Evolutionary conservation across 108 stramenopile genomes (phyloP).

Genomic region (Skeletonema potamos): DNA sequence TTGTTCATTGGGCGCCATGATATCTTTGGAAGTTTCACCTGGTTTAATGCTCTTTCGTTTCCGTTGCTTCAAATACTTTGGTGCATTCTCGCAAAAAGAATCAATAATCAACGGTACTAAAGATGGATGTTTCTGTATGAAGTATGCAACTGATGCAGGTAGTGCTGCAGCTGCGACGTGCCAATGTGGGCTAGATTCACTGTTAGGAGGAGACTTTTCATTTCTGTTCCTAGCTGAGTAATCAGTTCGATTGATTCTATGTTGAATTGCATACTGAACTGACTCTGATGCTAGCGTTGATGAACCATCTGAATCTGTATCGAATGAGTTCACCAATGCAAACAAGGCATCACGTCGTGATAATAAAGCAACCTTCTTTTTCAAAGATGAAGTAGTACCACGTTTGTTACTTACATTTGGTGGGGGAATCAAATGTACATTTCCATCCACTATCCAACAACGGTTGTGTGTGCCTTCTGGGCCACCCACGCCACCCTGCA

Average conservation of each 20-base stretch:
- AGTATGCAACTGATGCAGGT: slow-evolving; percentile 39
- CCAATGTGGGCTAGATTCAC: slow-evolving; percentile 9
- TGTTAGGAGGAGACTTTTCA: background rate
- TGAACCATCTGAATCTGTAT: slow-evolving; percentile 1
- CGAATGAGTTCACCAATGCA: slow-evolving; percentile 10
- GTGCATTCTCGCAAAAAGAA: slow-evolving; percentile 37
- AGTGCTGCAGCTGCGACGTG: slow-evolving; percentile 34
- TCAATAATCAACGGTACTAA: slow-evolving; percentile 39
- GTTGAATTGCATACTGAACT: slow-evolving; percentile 45
- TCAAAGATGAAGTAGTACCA: background rate
- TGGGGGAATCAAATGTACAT: slow-evolving; percentile 54
- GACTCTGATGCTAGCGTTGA: slow-evolving; percentile 2
- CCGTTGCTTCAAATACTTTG: slow-evolving; percentile 13
- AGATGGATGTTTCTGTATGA: slow-evolving; percentile 19
- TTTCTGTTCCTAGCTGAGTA: background rate
- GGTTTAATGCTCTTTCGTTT: background rate
- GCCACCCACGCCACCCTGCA: slow-evolving; percentile 47
- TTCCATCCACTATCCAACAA: slow-evolving; percentile 69
- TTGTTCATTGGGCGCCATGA: background rate
- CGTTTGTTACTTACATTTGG: background rate
- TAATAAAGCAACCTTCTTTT: background rate
- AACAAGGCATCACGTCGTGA: slow-evolving; percentile 24
- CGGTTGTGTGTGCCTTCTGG: slow-evolving; percentile 49
- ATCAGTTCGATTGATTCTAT: slow-evolving; percentile 36
- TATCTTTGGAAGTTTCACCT: background rate